A percentile compares a stretch with the other conserved stretches of the same genome.
Conservation (phyloP, 495 filamentous ascomycete species). For the Tetracladium setigerum region DNA sequence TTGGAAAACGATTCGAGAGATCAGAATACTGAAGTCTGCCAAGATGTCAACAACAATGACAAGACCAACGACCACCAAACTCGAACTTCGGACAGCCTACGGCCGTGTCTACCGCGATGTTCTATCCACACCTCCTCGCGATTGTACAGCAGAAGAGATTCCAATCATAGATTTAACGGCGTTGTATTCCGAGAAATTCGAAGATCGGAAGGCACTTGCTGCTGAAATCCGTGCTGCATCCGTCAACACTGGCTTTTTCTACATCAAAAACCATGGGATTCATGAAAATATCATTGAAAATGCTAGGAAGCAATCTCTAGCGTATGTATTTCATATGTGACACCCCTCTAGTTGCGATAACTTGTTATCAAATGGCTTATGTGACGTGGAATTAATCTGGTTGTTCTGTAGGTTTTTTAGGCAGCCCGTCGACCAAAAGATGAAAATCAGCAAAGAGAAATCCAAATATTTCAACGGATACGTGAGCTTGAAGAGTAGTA, state of each 20-base stretch:
- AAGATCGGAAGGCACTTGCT: constrained; percentile 33
- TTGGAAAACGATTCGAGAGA: too few species aligned
- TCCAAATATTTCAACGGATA: constrained; percentile 29
- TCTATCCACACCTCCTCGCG: constrained; percentile 26
- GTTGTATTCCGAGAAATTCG: constrained; percentile 30
- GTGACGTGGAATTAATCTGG: neutral
- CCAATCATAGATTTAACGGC: constrained; percentile 42
- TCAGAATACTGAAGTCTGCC: neutral
- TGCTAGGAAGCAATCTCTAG: constrained; percentile 30
- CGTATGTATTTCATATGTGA: constrained; percentile 18
- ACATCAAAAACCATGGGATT: constrained; percentile 48
- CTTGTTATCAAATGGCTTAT: too few species aligned
- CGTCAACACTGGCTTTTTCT: constrained; percentile 46
- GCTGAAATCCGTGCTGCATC: constrained; percentile 33
- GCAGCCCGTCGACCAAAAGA: constrained; percentile 33
- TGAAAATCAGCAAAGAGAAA: constrained; percentile 17
- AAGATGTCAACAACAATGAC: constrained; percentile 14
- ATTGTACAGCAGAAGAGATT: constrained; percentile 45
- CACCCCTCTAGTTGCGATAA: too few species aligned
- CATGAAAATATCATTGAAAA: constrained; percentile 33
- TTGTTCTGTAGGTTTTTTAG: constrained; percentile 34
- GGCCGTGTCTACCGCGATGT: constrained; percentile 34
- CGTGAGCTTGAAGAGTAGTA: constrained; percentile 12
- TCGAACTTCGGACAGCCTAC: constrained; percentile 32
- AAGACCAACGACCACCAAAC: constrained; percentile 26